Base-by-base conservation (phyloP, 495 filamentous ascomycete species). In the Hypoxylon lienhwacheense region DNA sequence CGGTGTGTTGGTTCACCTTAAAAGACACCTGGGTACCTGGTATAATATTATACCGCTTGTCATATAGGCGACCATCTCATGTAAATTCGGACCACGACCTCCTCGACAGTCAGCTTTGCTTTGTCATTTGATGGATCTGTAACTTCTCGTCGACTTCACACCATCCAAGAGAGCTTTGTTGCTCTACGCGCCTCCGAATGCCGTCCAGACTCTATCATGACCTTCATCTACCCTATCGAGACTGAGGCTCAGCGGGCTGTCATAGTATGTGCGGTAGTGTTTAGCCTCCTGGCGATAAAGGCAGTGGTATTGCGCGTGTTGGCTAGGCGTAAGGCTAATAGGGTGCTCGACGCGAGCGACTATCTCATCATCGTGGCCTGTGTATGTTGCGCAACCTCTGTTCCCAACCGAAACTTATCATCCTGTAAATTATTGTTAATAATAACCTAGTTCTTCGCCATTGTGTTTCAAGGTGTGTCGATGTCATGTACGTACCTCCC, bases 191-290 rank as follows among this genome's bases (percentile, higher is more conserved):
- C 16, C 20, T 31, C 45, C 42, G 47, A 37, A 55, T 56, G 58
- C 41, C 17, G 36, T 39, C 15, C 20, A 24, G 25, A 50, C 52
- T 35, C 29, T 47, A 53, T 49, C 37, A 63, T 63, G 59, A 35
- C 48, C 19, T 42, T 58, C 44, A 49, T 47, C 33, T 67, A 63
- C 49, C 65, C 65, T 31, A 50, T 67, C 53, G 62, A 59, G 49
- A 67, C 47, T 34, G 32, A 24, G 16, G 52, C 58, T 39, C 65
- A 65, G 41, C 47, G 26, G 52, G 46, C 62, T 25, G 37, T 67
- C 34, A 15, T 67, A 32, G 49, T 24, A 7, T 64, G 63, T 25
- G 59, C 54, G 20, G 40, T 63, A 19, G 42, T 53, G 1, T 65
- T 66, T 14, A 53, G 52, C 16, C 24, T 65, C 16, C 24, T 65